phyloP scores from a whole-genome alignment of 164 flowering plant genomes.

The Warburgia ugandensis region DNA sequence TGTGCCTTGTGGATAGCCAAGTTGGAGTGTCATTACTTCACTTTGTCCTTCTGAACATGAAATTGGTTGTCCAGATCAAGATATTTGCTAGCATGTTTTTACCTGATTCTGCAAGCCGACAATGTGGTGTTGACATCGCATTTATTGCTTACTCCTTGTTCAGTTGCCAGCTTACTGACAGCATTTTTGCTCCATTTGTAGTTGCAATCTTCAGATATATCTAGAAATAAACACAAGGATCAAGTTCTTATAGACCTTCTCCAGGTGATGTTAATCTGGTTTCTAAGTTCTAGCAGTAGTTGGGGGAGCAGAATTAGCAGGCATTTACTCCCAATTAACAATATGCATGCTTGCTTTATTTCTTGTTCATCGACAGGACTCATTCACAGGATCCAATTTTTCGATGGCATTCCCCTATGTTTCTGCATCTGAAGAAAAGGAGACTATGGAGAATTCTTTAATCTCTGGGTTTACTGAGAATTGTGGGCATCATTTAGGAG shows the following conservation, averaged over 20 bases:
- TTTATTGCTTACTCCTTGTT: neutral
- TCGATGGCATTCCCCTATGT: conserved; percentile 90
- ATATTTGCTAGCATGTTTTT: too few relatives aligned
- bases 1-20: too few relatives aligned
- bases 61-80: too few relatives aligned
- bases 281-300: too few relatives aligned
- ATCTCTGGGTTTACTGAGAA: conserved; percentile 51
- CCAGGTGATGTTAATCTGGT: conserved; percentile 55
- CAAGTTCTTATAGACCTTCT: conserved; percentile 53
- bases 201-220: conserved; percentile 55
- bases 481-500: conserved; percentile 42
- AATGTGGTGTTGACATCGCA: too few relatives aligned
- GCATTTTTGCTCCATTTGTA: conserved; percentile 19
- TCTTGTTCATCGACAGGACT: conserved; percentile 31
- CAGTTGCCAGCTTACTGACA: conserved; percentile 6
- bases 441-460: conserved; percentile 50
- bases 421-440: conserved; percentile 39
- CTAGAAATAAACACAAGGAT: conserved; percentile 34
- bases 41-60: too few relatives aligned
- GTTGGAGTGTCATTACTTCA: too few relatives aligned
- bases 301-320: too few relatives aligned
- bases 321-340: neutral
- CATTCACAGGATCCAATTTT: conserved; percentile 53
- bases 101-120: too few relatives aligned
- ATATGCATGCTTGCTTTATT: neutral